Evolutionary conservation across 805 yeast species (phyloP), one percentile per base, ranked within the genome.

Genomic region (Kodamaea nitidulidarum): DNA sequence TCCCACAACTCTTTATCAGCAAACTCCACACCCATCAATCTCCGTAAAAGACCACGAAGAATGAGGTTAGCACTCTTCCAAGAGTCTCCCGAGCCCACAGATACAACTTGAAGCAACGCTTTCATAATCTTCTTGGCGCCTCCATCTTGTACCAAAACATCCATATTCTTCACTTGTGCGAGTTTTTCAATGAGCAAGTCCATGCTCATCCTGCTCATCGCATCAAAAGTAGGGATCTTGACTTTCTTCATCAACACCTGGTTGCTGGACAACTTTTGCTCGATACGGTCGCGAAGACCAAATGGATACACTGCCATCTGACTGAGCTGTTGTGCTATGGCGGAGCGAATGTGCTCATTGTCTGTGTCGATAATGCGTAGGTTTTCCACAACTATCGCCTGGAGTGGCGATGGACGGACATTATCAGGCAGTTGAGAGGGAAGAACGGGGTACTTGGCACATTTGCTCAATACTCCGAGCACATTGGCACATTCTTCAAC

Each of bases 371-470:
- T 48, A 12, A 57, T 40, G 2, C 58, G 52, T 16, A 90, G 52
- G 28, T 75, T 75, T 1, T 63, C 64, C 20, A 86, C 52, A 1
- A 86, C 78, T 0, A 78, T 62, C 1, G 51, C 45, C 52, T 90
- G 98, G 31, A 91, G 61, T 7, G 71, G 67, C 0, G 96, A 76
- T 16, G 73, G 75, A 14, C 59, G 56, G 15, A 17, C 51, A 29
- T 67, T 63, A 54, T 88, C 96, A 3, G 63, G 55, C 24, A 67
- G 67, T 45, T 67, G 69, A 21, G 68, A 76, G 7, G 88, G 84
- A 26, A 87, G 64, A 9, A 84, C 70, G 1, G 95, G 95, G 56
- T 84, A 88, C 29, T 85, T 65, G 1, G 84, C 76, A 41, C 88
- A 78, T 11, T 79, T 68, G 49, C 76, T 77, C 51, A 91, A 71